Conservation (phyloP, 176 grass and related monocot genomes). For the Bonia amplexicaulis region DNA sequence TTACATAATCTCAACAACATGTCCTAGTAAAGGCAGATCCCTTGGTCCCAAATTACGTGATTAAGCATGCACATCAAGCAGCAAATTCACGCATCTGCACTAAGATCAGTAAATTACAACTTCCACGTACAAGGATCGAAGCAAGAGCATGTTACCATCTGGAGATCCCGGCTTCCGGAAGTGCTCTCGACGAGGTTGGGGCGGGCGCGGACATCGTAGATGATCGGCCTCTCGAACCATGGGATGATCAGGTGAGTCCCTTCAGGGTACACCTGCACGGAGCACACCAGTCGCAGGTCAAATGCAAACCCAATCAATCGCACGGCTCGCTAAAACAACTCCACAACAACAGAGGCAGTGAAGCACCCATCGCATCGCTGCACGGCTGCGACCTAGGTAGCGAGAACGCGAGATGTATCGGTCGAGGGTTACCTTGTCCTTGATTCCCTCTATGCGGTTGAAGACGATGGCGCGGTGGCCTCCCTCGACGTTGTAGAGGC, state of each 20-base stretch:
- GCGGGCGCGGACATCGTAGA: conserved; percentile 77
- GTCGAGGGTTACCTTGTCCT: conserved; percentile 46
- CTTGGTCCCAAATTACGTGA: not conserved
- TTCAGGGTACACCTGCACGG: conserved; percentile 73
- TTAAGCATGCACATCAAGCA: not conserved
- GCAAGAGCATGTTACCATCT: conserved; percentile 44
- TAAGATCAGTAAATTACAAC: not conserved
- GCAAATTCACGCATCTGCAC: not conserved
- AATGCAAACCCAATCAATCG: not conserved
- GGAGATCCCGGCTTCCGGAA: conserved; percentile 78
- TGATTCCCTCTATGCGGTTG: conserved; percentile 64
- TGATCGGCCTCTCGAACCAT: conserved; percentile 84
- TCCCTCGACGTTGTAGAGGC: conserved; percentile 72
- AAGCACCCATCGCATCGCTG: not conserved
- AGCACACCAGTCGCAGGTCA: not conserved
- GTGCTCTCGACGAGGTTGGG: conserved; percentile 89
- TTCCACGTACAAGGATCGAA: not conserved
- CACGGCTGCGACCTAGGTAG: not conserved
- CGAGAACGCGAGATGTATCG: not conserved
- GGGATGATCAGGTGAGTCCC: conserved; percentile 79
- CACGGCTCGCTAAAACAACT: not conserved
- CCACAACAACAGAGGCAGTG: not conserved
- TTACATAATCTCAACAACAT: not conserved
- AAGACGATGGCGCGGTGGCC: conserved; percentile 78
- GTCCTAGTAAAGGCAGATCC: not conserved